Percentiles rank a stretch among this genome's conserved stretches.
These are phyloP conservation scores for Epicoccum nigrum DNA, from an alignment of 2,329 filamentous ascomycete genomes.

Conservation along the genomic window DNA sequence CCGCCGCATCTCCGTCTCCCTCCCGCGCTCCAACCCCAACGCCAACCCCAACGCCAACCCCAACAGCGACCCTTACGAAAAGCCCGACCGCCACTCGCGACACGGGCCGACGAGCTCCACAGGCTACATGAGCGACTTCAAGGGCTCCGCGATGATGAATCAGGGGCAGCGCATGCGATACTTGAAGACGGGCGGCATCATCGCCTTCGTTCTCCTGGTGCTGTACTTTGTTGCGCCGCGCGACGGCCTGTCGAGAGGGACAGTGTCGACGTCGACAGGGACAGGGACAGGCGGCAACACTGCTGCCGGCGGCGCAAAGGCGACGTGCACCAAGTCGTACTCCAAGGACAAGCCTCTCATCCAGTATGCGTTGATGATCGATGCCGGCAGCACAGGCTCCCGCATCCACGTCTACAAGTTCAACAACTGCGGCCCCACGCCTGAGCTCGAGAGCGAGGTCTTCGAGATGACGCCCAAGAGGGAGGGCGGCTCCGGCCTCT, in stretches of 20 bases:
- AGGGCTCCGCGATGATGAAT: conserved; percentile 62
- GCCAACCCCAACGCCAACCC: conserved; percentile 49
- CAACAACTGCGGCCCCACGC: conserved; percentile 97
- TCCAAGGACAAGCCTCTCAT: conserved; percentile 90
- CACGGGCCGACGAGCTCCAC: conserved; percentile 44
- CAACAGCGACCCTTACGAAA: conserved; percentile 53
- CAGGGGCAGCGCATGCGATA: conserved; percentile 66
- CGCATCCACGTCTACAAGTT: conserved; percentile 99
- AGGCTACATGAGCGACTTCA: conserved; percentile 52
- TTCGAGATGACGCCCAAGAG: conserved; percentile 94
- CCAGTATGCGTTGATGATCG: conserved; percentile 98
- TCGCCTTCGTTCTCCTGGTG: conserved; percentile 64
- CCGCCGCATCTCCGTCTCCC: conserved; percentile 59
- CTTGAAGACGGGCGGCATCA: conserved; percentile 66
- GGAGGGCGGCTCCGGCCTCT: conserved; percentile 78
- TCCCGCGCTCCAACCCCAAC: conserved; percentile 48
- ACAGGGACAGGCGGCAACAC: conserved; percentile 48
- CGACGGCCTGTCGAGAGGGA: conserved; percentile 38
- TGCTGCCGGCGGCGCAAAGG: conserved; percentile 64
- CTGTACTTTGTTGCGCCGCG: conserved; percentile 61
- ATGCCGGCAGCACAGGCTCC: conserved; percentile 96
- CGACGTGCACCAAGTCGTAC: conserved; percentile 80
- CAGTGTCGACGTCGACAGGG: conserved; percentile 21
- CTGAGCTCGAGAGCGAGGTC: conserved; percentile 88
- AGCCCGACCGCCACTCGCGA: conserved; percentile 52